phyloP scores from a whole-genome alignment of 2,329 filamentous ascomycete species.

The Epichloe aotearoae region DNA sequence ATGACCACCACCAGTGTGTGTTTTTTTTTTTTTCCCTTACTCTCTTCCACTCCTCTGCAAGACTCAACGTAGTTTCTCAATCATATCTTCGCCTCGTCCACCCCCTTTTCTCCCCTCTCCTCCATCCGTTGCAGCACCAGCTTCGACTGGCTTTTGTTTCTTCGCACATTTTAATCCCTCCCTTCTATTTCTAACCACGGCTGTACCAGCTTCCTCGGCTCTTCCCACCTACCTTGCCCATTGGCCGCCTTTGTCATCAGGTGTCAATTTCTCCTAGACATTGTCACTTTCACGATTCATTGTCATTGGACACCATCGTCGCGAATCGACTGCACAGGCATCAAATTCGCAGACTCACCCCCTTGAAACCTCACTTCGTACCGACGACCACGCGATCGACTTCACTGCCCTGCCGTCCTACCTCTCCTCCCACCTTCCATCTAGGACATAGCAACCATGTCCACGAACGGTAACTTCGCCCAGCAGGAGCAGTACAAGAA shows the following conservation, averaged over 20 bases:
- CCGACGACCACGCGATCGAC: neutral
- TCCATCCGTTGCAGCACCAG: constrained; percentile 2
- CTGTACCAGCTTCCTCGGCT: constrained; percentile 1
- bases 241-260: constrained; percentile 7
- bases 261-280: constrained; percentile 4
- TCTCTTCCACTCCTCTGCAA: constrained; percentile 5
- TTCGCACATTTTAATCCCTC: constrained; percentile 3
- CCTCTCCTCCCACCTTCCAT: constrained; percentile 4
- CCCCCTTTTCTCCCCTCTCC: constrained; percentile 5
- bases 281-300: neutral
- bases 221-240: neutral
- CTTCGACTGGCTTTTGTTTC: constrained; percentile 6
- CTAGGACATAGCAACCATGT: constrained; percentile 27
- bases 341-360: neutral
- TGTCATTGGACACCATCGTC: neutral
- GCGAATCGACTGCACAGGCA: neutral
- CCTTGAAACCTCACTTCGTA: neutral
- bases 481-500: constrained; percentile 30
- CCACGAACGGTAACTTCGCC: constrained; percentile 42
- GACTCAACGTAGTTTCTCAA: constrained; percentile 4
- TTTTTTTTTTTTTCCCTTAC: constrained; percentile 4
- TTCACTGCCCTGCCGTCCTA: constrained; percentile 1
- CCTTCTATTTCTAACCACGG: constrained; percentile 3
- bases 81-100: constrained; percentile 4
- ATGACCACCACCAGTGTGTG: constrained; percentile 9